Conservation (phyloP, 305 asterid species). For the Petunia hybrid region DNA sequence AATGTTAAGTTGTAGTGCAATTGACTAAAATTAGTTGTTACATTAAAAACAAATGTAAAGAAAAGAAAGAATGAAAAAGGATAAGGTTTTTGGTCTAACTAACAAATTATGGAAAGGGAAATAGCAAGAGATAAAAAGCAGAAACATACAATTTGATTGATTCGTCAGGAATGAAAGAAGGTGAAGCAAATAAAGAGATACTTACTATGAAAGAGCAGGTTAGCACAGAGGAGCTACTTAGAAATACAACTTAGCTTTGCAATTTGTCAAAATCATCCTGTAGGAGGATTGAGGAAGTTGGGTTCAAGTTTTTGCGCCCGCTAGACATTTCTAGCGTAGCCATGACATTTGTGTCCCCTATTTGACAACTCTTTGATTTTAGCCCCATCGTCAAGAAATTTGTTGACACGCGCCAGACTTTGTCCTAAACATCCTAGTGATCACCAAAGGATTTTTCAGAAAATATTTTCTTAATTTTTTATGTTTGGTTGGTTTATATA, state of each 20-base stretch:
- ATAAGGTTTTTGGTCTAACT: background rate
- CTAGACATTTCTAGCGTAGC: no score
- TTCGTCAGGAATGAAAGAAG: background rate
- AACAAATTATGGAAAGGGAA: background rate
- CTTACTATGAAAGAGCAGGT: background rate
- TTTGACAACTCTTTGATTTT: no score
- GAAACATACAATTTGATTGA: background rate
- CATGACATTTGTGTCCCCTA: no score
- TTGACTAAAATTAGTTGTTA: background rate
- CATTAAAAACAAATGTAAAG: background rate
- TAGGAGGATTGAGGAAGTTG: background rate
- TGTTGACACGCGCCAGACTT: no score
- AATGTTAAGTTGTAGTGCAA: background rate
- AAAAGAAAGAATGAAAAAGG: background rate
- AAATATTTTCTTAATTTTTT: no score
- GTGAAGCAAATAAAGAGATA: background rate
- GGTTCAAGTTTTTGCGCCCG: background rate
- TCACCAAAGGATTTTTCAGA: no score
- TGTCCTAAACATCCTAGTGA: no score
- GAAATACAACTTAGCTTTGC: background rate
- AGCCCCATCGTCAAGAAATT: no score
- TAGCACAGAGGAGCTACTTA: background rate
- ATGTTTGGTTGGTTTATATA: no score
- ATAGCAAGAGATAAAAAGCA: background rate
- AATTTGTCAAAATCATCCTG: background rate